A percentile compares a stretch with the other conserved stretches of the same genome.
phyloP scores from a whole-genome alignment of 495 filamentous ascomycete species.

The Aspergillus sclerotioniger region DNA sequence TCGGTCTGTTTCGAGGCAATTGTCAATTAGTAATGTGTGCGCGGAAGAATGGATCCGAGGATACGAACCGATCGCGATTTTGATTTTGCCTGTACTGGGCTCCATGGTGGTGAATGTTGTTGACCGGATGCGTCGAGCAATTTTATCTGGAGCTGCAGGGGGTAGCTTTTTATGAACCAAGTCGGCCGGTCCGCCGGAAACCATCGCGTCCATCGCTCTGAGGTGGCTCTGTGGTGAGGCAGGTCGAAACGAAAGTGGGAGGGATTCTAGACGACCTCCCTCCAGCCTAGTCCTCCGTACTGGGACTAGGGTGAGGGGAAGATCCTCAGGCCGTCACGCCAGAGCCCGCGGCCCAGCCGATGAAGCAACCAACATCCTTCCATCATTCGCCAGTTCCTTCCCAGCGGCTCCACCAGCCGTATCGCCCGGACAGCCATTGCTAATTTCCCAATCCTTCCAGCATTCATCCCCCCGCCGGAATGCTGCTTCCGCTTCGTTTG shows the following conservation, averaged over 20 bases:
- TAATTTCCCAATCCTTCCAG: too few species aligned
- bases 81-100: neutral
- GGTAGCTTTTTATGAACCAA: neutral
- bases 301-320: neutral
- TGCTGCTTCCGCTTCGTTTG: too few species aligned
- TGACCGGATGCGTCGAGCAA: neutral
- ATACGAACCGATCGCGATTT: neutral
- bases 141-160: neutral
- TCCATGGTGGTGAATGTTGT: neutral
- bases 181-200: neutral
- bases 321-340: neutral
- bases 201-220: neutral
- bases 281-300: neutral
- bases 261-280: neutral
- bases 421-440: too few species aligned
- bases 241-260: neutral
- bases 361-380: neutral
- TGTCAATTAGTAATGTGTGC: neutral
- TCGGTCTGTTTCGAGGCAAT: neutral
- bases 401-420: too few species aligned
- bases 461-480: too few species aligned
- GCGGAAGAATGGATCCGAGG: neutral
- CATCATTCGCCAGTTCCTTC: neutral
- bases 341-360: neutral
- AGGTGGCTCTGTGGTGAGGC: neutral